phyloP scores from a whole-genome alignment of 75 land plant species.

The Azolla pinnata region DNA sequence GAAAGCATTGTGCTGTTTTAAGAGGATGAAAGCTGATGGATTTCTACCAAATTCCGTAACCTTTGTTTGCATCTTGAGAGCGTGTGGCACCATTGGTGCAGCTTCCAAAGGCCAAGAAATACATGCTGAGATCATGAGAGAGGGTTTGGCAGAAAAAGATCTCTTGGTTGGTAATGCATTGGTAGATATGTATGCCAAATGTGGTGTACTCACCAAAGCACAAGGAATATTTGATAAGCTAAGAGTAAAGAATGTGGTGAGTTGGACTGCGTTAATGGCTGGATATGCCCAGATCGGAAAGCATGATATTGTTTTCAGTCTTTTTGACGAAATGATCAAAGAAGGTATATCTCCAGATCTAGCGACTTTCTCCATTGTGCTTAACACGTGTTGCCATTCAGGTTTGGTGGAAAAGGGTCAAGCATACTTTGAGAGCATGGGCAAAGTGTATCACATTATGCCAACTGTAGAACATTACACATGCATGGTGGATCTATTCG shows the following conservation, averaged over 20 bases:
- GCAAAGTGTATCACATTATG: not conserved
- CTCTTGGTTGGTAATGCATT: conserved; percentile 16
- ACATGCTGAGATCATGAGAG: conserved; percentile 17
- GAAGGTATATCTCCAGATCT: conserved; percentile 27
- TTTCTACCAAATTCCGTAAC: conserved; percentile 10
- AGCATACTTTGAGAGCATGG: conserved; percentile 30
- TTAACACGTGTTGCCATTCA: conserved; percentile 29
- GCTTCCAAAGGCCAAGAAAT: conserved; percentile 19
- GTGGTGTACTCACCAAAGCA: conserved; percentile 29
- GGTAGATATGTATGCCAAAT: conserved; percentile 28
- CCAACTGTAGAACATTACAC: conserved; percentile 32
- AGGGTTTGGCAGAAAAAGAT: conserved; percentile 10
- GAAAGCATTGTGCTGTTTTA: conserved; percentile 21
- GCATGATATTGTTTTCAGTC: conserved; percentile 17
- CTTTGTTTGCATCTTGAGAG: conserved; percentile 26
- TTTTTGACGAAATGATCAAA: conserved; percentile 38
- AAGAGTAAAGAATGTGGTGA: conserved; percentile 17
- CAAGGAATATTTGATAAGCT: conserved; percentile 25
- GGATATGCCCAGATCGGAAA: conserved; percentile 29
- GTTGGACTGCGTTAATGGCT: conserved; percentile 33
- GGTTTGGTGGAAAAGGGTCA: conserved; percentile 42
- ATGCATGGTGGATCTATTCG: conserved; percentile 34
- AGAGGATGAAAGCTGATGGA: conserved; percentile 22
- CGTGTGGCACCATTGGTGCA: conserved; percentile 27
- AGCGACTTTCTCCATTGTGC: conserved; percentile 28